Percentiles rank a stretch among this genome's conserved stretches.
phyloP scores from a whole-genome alignment of 2,329 filamentous ascomycete genomes.

The Monosporascus cannonballus region DNA sequence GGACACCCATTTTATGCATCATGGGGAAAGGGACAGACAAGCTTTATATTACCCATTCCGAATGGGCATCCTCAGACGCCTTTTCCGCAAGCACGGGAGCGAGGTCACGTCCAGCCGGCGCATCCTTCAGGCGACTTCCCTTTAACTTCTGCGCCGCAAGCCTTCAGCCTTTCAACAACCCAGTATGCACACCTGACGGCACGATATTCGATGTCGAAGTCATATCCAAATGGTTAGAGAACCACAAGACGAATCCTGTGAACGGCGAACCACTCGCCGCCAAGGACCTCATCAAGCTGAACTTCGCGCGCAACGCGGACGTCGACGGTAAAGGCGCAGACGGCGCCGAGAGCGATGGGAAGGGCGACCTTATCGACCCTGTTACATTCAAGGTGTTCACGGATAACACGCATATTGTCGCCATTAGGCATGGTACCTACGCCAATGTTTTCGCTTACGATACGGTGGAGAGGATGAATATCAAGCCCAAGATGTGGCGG shows the following conservation, averaged over 20 bases:
- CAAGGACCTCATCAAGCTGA: constrained; percentile 81
- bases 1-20: constrained; percentile 3
- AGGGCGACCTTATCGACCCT: constrained; percentile 85
- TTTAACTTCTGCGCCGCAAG: constrained; percentile 98
- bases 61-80: constrained; percentile 89
- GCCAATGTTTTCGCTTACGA: constrained; percentile 97
- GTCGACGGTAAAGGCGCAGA: constrained; percentile 40
- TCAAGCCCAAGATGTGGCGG: constrained; percentile 93
- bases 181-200: constrained; percentile 82
- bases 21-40: constrained; percentile 53
- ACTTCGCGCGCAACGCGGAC: constrained; percentile 87
- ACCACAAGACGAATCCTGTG: constrained; percentile 87
- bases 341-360: constrained; percentile 41
- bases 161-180: constrained; percentile 89
- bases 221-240: constrained; percentile 89
- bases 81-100: constrained; percentile 74
- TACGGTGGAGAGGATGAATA: constrained; percentile 89
- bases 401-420: constrained; percentile 95
- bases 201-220: constrained; percentile 94
- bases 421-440: constrained; percentile 69
- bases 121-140: constrained; percentile 79
- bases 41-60: constrained; percentile 83
- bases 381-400: constrained; percentile 98
- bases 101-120: constrained; percentile 48
- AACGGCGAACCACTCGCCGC: constrained; percentile 72